Base-by-base conservation (phyloP, 2,329 filamentous ascomycete species). In the Arachnopeziza araneosa region DNA sequence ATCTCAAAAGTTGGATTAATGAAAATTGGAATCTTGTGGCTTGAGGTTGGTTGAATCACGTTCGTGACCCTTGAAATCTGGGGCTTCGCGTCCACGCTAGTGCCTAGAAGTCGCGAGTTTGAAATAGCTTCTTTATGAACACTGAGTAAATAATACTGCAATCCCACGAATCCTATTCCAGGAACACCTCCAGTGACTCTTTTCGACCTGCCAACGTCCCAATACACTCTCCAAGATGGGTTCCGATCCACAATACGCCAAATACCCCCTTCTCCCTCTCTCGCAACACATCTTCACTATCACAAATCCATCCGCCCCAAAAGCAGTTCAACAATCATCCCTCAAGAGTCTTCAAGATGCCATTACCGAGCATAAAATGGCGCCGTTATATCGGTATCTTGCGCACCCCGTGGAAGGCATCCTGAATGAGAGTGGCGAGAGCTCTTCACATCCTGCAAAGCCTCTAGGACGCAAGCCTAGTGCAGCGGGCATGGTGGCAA, bases 221-320 rank as follows among this genome's bases (percentile, higher is more conserved):
- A 44, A 5, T 44, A 12, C 22, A 17, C 51, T 49, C 50, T 52
- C 23, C 63, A 70, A 67, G 79, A 92, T 88, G 85, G 85, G 85
- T 70, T 83, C 90, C 73, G 90, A 95, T 77, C 89, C 89, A 68
- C 90, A 92, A 76, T 93, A 93, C 78, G 87, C 89, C 70, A 90
- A 91, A 77, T 93, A 89, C 79, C 90, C 91, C 63, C 81, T 91
- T 76, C 85, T 95, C 73, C 84, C 89, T 68, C 83, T 96, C 71
- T 84, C 89, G 64, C 90, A 95, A 79, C 86, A 92, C 74, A 90
- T 95, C 77, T 95, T 95, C 79, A 88, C 88, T 72, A 83, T 95
- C 78, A 91, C 89, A 73, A 93, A 93, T 76, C 85, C 89, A 68
- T 88, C 89, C 68, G 85, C 90, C 68, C 77, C 86, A 62, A 82